Base-by-base conservation (phyloP, 2,329 filamentous ascomycete genomes). In the Cryphonectria nitschkei region DNA sequence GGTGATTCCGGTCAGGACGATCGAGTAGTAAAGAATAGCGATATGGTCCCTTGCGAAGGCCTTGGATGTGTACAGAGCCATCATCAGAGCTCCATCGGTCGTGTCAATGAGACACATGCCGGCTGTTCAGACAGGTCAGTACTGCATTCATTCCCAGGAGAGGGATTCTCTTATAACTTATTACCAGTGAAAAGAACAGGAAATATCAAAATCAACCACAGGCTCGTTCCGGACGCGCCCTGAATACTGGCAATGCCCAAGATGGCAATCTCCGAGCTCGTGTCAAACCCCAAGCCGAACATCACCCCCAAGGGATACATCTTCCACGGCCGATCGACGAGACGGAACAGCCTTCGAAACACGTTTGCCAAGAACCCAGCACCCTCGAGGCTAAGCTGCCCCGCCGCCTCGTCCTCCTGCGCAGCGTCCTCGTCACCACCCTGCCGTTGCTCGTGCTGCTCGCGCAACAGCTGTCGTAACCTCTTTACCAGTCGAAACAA, bases 41-140 rank as follows among this genome's bases (percentile, higher is more conserved):
- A 98, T 89, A 0, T 88, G 87, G 77, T 98, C 95, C 70, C 92
- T 86, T 0, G 93, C 90, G 63, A 97, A 90, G 41, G 92, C 85
- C 72, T 88, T 93, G 54, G 91, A 92, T 0, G 95, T 94, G 81
- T 99, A 98, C 0, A 98, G 85, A 0, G 92, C 91, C 89, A 97
- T 95, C 95, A 98, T 98, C 29, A 98, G 85, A 0, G 95, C 95
- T 34, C 95, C 95, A 76, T 98, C 96, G 0, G 91, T 92, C 0
- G 95, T 98, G 80, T 98, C 96, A 7, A 98, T 84, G 32, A 98
- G 86, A 79, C 95, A 98, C 96, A 99, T 98, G 71, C 94, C 96
- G 0, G 92, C 93, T 91, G 65, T 61, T 2, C 1, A 5, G 1
- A 11, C 34, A 16, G 52, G 63, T 74, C 19, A 66, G 69, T 60